phyloP scores from a whole-genome alignment of 805 yeast genomes.

The Lipomyces starkeyi region DNA sequence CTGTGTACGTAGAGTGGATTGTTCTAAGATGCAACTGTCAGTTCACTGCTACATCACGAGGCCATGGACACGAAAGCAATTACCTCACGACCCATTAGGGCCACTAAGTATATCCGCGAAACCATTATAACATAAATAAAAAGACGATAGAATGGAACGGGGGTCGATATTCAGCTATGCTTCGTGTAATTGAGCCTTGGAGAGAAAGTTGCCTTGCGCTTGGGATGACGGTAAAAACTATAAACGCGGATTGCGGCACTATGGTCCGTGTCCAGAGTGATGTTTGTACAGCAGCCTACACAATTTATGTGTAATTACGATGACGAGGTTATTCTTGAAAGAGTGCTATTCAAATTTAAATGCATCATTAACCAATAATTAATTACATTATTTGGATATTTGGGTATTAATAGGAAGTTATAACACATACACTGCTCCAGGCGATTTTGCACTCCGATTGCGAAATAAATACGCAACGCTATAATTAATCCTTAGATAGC shows the following conservation, averaged over 20 bases:
- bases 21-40: slow-evolving; percentile 16
- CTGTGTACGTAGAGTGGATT: slow-evolving; percentile 33
- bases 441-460: not conserved
- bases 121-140: slow-evolving; percentile 21
- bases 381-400: too few species aligned
- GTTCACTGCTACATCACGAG: not conserved
- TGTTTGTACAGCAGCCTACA: too few species aligned
- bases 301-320: too few species aligned
- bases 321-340: too few species aligned
- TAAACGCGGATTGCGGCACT: too few species aligned
- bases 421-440: too few species aligned
- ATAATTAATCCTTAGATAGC: not conserved
- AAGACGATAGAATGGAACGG: not conserved
- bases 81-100: slow-evolving; percentile 38
- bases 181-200: not conserved
- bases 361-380: too few species aligned
- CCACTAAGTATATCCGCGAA: slow-evolving; percentile 28
- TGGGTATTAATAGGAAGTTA: too few species aligned
- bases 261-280: too few species aligned
- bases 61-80: not conserved
- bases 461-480: not conserved
- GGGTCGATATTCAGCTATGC: not conserved
- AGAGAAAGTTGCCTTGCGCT: too few species aligned
- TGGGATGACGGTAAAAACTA: too few species aligned
- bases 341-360: too few species aligned